Evolutionary conservation across 2,329 filamentous ascomycete genomes (phyloP).

Genomic region (Ascomycota sp.): DNA sequence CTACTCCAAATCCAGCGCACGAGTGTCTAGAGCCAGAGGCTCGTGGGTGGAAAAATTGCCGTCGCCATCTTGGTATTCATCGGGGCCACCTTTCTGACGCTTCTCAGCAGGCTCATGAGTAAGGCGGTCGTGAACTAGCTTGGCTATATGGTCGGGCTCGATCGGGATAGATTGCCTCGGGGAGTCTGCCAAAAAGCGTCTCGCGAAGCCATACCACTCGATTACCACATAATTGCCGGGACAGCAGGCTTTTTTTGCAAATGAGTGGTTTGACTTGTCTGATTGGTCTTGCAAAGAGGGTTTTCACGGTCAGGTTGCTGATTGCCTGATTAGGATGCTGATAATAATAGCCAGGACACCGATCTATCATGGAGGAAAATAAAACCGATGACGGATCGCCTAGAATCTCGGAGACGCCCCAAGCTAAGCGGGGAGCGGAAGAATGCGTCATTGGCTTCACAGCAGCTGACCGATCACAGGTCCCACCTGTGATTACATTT

Average conservation of each 20-base stretch:
- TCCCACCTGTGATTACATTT: conserved; percentile 7
- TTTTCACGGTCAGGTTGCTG: too few relatives aligned
- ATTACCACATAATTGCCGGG: too few relatives aligned
- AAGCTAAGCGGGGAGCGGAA: conserved; percentile 5
- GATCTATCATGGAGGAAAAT: conserved; percentile 1
- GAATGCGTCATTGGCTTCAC: conserved; percentile 12
- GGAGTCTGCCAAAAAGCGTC: conserved; percentile 4
- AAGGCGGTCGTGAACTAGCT: conserved; percentile 38
- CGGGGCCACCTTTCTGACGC: conserved; percentile 23
- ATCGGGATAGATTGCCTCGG: too few relatives aligned
- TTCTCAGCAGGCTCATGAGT: conserved; percentile 35
- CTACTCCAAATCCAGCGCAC: conserved; percentile 53
- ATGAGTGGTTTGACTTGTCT: too few relatives aligned
- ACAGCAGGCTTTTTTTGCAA: too few relatives aligned
- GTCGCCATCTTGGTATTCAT: conserved; percentile 18
- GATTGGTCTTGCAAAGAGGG: too few relatives aligned
- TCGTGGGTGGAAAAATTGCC: conserved; percentile 33
- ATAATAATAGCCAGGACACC: too few relatives aligned
- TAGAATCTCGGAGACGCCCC: conserved; percentile 1
- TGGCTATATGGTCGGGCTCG: conserved; percentile 50
- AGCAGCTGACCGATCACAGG: conserved; percentile 5
- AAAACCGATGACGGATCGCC: conserved; percentile 1
- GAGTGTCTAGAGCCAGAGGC: conserved; percentile 31
- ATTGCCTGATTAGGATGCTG: not conserved
- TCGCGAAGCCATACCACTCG: too few relatives aligned